Percentiles rank a stretch among this genome's conserved stretches.
Conservation (phyloP, 306 rosid species). For the Prunus padus region DNA sequence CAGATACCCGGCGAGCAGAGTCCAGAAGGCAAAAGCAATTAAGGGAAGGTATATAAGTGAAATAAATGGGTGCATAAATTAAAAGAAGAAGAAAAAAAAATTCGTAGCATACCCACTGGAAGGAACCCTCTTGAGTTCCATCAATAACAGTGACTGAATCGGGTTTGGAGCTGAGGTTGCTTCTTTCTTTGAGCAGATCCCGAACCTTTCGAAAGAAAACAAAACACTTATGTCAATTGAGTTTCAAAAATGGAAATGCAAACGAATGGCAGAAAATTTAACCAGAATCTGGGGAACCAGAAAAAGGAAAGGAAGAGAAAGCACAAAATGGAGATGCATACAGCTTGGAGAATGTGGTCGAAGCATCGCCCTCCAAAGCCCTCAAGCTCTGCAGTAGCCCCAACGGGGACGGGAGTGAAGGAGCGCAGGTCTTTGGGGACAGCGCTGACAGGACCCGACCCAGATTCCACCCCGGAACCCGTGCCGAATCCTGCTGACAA, state of each 20-base stretch:
- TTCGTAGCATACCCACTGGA: slow-evolving; percentile 70
- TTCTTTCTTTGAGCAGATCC: slow-evolving; percentile 66
- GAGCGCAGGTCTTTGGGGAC: slow-evolving; percentile 72
- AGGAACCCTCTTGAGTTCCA: slow-evolving; percentile 97
- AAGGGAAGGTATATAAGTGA: too few relatives aligned
- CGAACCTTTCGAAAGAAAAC: slow-evolving; percentile 50
- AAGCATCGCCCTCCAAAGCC: slow-evolving; percentile 72
- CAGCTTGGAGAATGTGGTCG: slow-evolving; percentile 91
- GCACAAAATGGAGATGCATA: slow-evolving; percentile 22
- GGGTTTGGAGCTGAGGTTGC: slow-evolving; percentile 50
- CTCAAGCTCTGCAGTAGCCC: slow-evolving; percentile 99
- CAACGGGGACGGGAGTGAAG: slow-evolving; percentile 89
- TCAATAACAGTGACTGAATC: slow-evolving; percentile 79
- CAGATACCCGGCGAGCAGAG: neutral
- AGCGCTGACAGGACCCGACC: too few relatives aligned
- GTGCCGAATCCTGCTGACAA: too few relatives aligned
- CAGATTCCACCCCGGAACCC: too few relatives aligned
- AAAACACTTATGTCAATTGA: neutral
- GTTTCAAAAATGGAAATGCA: neutral
- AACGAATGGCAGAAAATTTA: neutral
- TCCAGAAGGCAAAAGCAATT: too few relatives aligned
- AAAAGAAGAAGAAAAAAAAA: neutral
- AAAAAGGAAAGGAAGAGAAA: neutral
- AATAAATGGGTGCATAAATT: neutral
- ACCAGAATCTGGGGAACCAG: neutral